A percentile compares a stretch with the other conserved stretches of the same genome.
phyloP scores from a whole-genome alignment of 441 rosid genomes.

The Raphanus hybrid region DNA sequence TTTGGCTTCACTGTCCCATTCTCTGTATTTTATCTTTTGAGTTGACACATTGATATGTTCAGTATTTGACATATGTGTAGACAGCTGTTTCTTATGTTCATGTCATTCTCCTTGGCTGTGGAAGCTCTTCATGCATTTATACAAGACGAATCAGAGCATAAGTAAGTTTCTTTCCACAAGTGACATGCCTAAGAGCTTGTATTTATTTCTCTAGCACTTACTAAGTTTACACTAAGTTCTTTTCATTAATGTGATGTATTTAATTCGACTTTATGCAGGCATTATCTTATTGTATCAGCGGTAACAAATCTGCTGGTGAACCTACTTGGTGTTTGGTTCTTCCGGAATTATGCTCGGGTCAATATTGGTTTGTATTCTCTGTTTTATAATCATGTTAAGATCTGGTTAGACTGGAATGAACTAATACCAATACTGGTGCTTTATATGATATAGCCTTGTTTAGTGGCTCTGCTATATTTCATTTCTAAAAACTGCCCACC shows the following conservation, averaged over 20 bases:
- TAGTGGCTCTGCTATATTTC: slow-evolving; percentile 1
- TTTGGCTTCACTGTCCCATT: slow-evolving; percentile 15
- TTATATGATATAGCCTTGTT: background rate
- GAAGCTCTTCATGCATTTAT: slow-evolving; percentile 99
- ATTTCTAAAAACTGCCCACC: slow-evolving; percentile 10
- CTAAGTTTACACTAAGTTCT: background rate
- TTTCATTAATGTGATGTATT: slow-evolving; percentile 4
- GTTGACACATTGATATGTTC: slow-evolving; percentile 55
- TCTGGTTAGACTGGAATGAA: slow-evolving; percentile 19
- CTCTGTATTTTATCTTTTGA: slow-evolving; percentile 12
- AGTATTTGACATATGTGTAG: slow-evolving; percentile 79
- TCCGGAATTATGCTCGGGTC: slow-evolving; percentile 91
- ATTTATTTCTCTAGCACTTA: slow-evolving; percentile 1
- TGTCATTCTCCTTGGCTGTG: slow-evolving; percentile 97
- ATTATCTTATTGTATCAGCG: slow-evolving; percentile 94
- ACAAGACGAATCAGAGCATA: slow-evolving; percentile 98
- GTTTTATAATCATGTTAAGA: slow-evolving; percentile 16
- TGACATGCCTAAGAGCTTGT: slow-evolving; percentile 19
- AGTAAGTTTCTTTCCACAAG: slow-evolving; percentile 55
- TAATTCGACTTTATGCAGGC: slow-evolving; percentile 58
- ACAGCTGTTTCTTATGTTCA: slow-evolving; percentile 98
- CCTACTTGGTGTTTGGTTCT: slow-evolving; percentile 97
- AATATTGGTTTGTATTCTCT: slow-evolving; percentile 67
- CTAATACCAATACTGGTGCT: background rate
- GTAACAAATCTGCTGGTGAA: slow-evolving; percentile 90